Conservation (phyloP, 768 basidiomycete species). For the Xerocomellus amylosporus region DNA sequence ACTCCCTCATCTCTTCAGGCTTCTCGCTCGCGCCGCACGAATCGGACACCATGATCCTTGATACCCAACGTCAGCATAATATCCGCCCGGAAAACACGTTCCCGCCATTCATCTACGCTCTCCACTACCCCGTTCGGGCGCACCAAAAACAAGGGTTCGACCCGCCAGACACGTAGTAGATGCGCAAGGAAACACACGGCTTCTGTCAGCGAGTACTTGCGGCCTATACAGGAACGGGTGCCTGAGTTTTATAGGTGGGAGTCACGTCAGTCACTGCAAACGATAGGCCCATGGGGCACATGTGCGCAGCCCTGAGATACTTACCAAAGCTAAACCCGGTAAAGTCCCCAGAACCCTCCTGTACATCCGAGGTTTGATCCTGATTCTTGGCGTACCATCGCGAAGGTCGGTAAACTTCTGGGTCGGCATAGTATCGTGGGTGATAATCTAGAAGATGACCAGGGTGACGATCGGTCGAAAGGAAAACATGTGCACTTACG, state of each 20-base stretch:
- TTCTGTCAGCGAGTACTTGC: conserved; percentile 52
- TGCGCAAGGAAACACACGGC: conserved; percentile 51
- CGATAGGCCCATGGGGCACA: no score
- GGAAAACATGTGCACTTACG: conserved; percentile 17
- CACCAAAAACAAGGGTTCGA: conserved; percentile 40
- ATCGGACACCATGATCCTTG: conserved; percentile 10
- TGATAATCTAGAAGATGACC: conserved; percentile 39
- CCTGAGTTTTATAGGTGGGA: conserved; percentile 26
- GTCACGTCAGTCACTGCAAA: background rate
- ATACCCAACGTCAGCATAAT: conserved; percentile 15
- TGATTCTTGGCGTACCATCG: conserved; percentile 34
- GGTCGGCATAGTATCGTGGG: conserved; percentile 34
- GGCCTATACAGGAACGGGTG: conserved; percentile 51
- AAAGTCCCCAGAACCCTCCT: conserved; percentile 2
- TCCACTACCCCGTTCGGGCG: conserved; percentile 5
- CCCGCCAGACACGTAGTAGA: conserved; percentile 49
- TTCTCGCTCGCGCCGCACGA: conserved; percentile 8
- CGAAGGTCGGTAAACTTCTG: conserved; percentile 35
- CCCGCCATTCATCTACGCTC: conserved; percentile 15
- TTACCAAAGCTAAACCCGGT: conserved; percentile 21
- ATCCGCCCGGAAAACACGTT: conserved; percentile 12
- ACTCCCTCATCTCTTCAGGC: background rate
- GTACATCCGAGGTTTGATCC: background rate
- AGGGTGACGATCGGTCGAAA: background rate
- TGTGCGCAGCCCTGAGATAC: background rate